Evolutionary conservation across 23 red algal species (phyloP).

Genomic region (Gracilaria caudata): DNA sequence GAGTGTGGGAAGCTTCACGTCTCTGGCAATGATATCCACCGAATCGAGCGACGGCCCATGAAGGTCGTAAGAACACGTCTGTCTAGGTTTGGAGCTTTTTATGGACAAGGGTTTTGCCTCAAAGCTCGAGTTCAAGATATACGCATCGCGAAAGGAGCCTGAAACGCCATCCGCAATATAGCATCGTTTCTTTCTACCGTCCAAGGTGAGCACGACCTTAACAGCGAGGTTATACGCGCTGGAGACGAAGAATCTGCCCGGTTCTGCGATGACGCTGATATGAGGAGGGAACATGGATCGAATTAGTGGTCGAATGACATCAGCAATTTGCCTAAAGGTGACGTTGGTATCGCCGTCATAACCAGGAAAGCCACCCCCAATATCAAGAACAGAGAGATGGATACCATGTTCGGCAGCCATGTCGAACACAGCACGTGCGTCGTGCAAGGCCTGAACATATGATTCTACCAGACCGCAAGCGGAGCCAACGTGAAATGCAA

Average conservation of each 20-base stretch:
- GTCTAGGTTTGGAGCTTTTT: not conserved
- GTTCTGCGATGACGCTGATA: constrained; percentile 89
- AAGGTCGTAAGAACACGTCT: constrained; percentile 55
- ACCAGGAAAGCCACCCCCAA: constrained; percentile 94
- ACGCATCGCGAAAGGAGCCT: constrained; percentile 86
- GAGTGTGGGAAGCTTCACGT: constrained; percentile 64
- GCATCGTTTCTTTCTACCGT: constrained; percentile 47
- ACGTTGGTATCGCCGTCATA: constrained; percentile 81
- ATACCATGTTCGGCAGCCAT: constrained; percentile 45
- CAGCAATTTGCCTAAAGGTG: constrained; percentile 74
- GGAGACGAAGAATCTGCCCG: constrained; percentile 82
- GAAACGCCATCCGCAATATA: constrained; percentile 86
- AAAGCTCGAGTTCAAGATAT: constrained; percentile 63
- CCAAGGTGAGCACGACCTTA: constrained; percentile 51
- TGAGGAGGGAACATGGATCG: constrained; percentile 55
- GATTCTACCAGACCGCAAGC: constrained; percentile 50
- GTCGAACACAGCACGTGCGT: constrained; percentile 71
- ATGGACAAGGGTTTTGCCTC: constrained; percentile 20
- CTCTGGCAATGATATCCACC: constrained; percentile 67
- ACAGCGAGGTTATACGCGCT: constrained; percentile 67
- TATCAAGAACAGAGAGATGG: constrained; percentile 76
- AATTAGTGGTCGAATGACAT: constrained; percentile 45
- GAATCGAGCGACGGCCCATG: constrained; percentile 85
- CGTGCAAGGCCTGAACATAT: constrained; percentile 69
- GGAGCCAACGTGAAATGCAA: constrained; percentile 94